Conservation (phyloP, 805 yeast species). For the Ogataea neopini region DNA sequence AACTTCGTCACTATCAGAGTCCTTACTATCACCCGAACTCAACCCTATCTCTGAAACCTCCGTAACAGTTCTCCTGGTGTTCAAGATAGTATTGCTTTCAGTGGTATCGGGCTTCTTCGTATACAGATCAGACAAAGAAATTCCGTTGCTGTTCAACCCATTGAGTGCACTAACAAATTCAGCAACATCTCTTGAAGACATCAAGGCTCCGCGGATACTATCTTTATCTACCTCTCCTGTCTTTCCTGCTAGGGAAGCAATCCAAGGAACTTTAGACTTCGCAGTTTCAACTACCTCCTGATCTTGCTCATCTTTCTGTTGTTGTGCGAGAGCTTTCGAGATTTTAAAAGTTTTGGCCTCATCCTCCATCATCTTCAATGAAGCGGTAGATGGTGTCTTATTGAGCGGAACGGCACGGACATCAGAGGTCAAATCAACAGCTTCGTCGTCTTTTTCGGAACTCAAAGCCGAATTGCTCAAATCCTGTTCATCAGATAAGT, state of each 20-base stretch:
- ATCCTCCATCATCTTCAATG: conserved; percentile 21
- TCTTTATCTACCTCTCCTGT: conserved; percentile 31
- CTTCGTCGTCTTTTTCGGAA: conserved; percentile 14
- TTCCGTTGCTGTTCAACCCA: conserved; percentile 41
- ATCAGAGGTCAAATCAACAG: conserved; percentile 18
- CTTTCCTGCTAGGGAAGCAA: neutral
- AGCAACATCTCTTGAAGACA: conserved; percentile 37
- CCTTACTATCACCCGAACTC: neutral
- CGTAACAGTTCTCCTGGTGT: conserved; percentile 10
- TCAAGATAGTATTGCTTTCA: conserved; percentile 16
- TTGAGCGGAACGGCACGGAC: conserved; percentile 6
- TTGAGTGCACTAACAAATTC: conserved; percentile 41
- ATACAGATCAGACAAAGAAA: conserved; percentile 38
- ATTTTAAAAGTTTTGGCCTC: conserved; percentile 24
- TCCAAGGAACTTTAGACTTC: neutral
- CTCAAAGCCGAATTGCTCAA: conserved; percentile 4
- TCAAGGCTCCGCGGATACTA: conserved; percentile 38
- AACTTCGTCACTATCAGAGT: conserved; percentile 2
- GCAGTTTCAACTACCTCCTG: conserved; percentile 2
- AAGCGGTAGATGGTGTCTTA: conserved; percentile 13
- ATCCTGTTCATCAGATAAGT: conserved; percentile 1
- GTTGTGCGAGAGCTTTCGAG: conserved; percentile 8
- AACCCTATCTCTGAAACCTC: neutral
- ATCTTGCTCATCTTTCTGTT: conserved; percentile 3
- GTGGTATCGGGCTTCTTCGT: conserved; percentile 11